These are phyloP conservation scores for Sphaerulina populicola DNA, from an alignment of 2,329 filamentous ascomycete genomes.

Conservation along the genomic window DNA sequence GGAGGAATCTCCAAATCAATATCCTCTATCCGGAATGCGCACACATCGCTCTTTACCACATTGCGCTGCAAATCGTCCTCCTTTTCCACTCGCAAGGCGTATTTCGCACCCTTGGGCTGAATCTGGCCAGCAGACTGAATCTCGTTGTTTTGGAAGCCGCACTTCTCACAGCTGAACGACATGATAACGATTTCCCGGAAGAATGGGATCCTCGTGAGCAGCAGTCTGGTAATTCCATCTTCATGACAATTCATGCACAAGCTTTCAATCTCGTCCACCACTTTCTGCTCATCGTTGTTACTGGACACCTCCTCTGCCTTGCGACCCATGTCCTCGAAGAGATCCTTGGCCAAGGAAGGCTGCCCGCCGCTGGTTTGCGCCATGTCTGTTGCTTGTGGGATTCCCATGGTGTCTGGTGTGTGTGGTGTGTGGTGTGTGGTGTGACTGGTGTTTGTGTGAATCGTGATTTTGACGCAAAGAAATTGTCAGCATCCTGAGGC, in stretches of 20 bases:
- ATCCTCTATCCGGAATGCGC: conserved; percentile 78
- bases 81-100: conserved; percentile 68
- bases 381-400: conserved; percentile 14
- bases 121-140: conserved; percentile 88
- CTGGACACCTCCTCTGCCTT: conserved; percentile 35
- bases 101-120: conserved; percentile 78
- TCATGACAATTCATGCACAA: conserved; percentile 50
- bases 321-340: conserved; percentile 47
- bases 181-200: conserved; percentile 97
- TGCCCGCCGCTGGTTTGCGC: conserved; percentile 14
- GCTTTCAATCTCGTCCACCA: conserved; percentile 48
- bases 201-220: conserved; percentile 88
- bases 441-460: background rate
- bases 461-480: background rate
- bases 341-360: conserved; percentile 36
- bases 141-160: conserved; percentile 82
- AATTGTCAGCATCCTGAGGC: background rate
- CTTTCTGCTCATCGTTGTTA: conserved; percentile 37
- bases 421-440: too few species aligned
- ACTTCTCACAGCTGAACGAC: conserved; percentile 90
- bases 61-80: conserved; percentile 71
- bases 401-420: conserved; percentile 4
- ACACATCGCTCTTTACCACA: conserved; percentile 85
- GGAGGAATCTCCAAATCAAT: conserved; percentile 88
- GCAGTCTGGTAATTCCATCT: conserved; percentile 67